phyloP scores from a whole-genome alignment of 805 yeast species.

The Candida patagonica region DNA sequence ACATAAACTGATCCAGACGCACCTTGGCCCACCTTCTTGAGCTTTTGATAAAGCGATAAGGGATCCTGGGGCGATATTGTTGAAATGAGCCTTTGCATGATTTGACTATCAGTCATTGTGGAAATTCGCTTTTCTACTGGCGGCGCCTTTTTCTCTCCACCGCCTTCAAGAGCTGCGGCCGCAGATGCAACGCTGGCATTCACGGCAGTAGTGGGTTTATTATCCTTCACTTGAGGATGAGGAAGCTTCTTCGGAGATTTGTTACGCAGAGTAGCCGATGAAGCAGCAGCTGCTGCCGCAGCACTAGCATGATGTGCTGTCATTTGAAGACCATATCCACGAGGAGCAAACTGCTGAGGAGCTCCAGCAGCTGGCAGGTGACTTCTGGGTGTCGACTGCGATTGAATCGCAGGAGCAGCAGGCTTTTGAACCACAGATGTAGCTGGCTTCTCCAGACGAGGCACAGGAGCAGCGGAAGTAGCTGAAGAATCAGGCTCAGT shows the following conservation, averaged over 20 bases:
- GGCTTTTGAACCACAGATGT: not conserved
- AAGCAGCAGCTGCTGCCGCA: conserved; percentile 7
- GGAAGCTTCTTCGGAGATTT: not conserved
- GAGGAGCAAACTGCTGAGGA: conserved; percentile 3
- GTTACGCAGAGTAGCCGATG: not conserved
- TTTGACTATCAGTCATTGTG: conserved; percentile 76
- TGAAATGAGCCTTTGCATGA: conserved; percentile 67
- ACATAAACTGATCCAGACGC: conserved; percentile 97
- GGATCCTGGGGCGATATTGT: conserved; percentile 85
- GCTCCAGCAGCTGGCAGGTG: conserved; percentile 24
- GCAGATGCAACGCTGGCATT: conserved; percentile 38
- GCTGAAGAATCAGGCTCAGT: conserved; percentile 15
- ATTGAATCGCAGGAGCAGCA: not conserved
- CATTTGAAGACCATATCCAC: conserved; percentile 2
- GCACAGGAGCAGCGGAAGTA: conserved; percentile 3
- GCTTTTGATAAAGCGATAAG: conserved; percentile 42
- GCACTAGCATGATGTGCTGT: not conserved
- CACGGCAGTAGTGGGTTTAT: conserved; percentile 9
- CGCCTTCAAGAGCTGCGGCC: conserved; percentile 20
- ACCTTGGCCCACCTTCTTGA: conserved; percentile 92
- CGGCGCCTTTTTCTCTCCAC: conserved; percentile 16
- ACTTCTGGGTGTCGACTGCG: conserved; percentile 7
- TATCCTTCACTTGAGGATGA: not conserved
- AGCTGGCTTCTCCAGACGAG: too few species aligned
- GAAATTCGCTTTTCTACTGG: conserved; percentile 52